Percentiles rank a stretch among this genome's conserved stretches.
These are phyloP conservation scores for Trametes coccinea DNA, from an alignment of 768 basidiomycete species.

Conservation along the genomic window DNA sequence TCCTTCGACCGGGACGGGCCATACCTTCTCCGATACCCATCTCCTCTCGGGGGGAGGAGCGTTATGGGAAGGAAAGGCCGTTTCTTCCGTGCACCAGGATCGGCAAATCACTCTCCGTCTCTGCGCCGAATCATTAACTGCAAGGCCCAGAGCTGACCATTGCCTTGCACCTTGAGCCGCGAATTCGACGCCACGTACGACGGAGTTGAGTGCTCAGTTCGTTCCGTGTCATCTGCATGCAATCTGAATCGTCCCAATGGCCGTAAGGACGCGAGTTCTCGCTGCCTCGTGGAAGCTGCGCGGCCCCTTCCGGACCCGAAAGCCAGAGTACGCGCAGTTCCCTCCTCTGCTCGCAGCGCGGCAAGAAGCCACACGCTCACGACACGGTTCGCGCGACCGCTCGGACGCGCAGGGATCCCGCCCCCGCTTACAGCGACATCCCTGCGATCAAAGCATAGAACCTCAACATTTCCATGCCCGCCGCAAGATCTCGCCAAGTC, in stretches of 20 bases:
- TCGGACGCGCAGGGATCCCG: conserved; percentile 3
- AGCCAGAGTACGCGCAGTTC: background rate
- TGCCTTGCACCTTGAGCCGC: background rate
- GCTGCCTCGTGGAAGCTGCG: background rate
- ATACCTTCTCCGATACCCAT: background rate
- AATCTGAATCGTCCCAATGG: too few species aligned
- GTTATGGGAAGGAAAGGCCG: conserved; percentile 3
- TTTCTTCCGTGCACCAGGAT: background rate
- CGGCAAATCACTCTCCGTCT: background rate
- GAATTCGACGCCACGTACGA: background rate
- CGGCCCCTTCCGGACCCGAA: background rate
- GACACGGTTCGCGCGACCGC: conserved; percentile 5
- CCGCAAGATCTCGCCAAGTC: too few species aligned
- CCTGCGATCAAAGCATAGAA: background rate
- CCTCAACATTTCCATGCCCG: too few species aligned
- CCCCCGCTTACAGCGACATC: background rate
- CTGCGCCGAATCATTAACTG: background rate
- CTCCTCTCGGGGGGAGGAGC: conserved; percentile 2
- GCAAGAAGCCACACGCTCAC: background rate
- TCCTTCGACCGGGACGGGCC: background rate
- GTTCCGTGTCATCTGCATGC: background rate
- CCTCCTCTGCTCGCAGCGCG: background rate
- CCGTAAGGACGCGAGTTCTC: background rate
- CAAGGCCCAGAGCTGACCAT: background rate
- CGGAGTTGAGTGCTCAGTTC: background rate